Percentiles rank a stretch among this genome's conserved stretches.
phyloP scores from a whole-genome alignment of 257 asterid species.

The Solanum clarkiae region DNA sequence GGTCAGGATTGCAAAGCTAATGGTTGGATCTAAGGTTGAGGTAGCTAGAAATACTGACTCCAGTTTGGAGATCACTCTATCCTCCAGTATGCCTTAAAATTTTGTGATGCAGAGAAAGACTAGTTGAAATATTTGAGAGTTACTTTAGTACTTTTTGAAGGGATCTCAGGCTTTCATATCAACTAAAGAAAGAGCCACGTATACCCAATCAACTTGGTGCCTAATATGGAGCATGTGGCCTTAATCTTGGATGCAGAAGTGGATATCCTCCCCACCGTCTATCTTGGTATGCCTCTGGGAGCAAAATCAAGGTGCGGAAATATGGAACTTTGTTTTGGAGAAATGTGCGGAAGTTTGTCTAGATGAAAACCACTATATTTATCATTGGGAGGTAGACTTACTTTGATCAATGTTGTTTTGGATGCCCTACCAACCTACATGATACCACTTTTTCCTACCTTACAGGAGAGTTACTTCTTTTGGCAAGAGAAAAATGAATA shows the following conservation, averaged over 20 bases:
- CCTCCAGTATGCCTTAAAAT: background rate
- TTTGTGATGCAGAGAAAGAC: background rate
- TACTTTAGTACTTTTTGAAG: background rate
- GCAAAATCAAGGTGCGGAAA: background rate
- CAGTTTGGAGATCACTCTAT: background rate
- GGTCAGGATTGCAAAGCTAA: too few relatives aligned
- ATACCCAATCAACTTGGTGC: background rate
- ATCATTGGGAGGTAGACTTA: too few relatives aligned
- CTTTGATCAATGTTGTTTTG: too few relatives aligned
- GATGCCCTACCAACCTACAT: too few relatives aligned
- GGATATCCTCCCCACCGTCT: background rate
- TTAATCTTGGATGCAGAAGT: background rate
- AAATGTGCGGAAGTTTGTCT: too few relatives aligned
- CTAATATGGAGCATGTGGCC: background rate
- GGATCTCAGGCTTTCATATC: background rate
- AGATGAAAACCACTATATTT: too few relatives aligned
- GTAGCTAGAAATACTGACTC: background rate
- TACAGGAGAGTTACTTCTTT: too few relatives aligned
- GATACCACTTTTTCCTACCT: too few relatives aligned
- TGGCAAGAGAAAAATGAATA: too few relatives aligned
- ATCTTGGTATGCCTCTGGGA: background rate
- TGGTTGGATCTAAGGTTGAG: background rate
- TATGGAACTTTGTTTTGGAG: background rate
- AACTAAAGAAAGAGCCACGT: background rate
- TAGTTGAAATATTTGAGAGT: too few relatives aligned